Evolutionary conservation across 257 asterid genomes (phyloP).

Genomic region (Solanum dulcamara): DNA sequence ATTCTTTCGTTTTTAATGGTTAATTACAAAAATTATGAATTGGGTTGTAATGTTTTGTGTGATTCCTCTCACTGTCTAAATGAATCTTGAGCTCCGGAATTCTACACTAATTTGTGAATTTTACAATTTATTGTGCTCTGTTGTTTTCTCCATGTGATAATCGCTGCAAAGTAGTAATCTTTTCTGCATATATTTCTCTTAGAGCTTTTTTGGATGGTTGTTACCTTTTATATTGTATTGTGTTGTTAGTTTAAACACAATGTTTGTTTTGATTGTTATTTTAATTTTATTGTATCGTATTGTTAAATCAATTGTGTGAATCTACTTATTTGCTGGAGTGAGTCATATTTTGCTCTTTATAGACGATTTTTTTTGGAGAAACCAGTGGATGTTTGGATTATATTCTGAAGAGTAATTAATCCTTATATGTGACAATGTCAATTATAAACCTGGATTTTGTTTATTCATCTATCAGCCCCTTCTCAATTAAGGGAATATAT

Average conservation of each 20-base stretch:
- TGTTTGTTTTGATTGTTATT: background rate
- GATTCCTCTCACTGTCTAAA: background rate
- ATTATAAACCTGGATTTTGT: background rate
- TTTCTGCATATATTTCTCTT: background rate
- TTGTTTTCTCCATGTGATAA: background rate
- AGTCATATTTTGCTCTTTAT: background rate
- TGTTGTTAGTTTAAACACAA: too few species aligned
- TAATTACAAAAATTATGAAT: background rate
- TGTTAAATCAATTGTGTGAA: background rate
- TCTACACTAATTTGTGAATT: background rate
- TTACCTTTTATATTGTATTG: too few species aligned
- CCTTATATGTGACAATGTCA: background rate
- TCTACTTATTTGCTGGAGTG: background rate
- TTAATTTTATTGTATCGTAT: too few species aligned
- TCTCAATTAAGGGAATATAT: background rate
- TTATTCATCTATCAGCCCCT: background rate
- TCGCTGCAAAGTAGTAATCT: background rate
- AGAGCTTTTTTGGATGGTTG: too few species aligned
- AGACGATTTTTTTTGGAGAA: background rate
- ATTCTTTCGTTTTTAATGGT: too few species aligned
- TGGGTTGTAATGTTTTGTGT: background rate
- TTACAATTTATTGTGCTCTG: background rate
- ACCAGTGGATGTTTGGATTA: background rate
- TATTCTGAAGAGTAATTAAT: background rate
- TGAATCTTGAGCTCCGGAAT: background rate